Conservation (phyloP, 1,284 basidiomycete genomes). For the Moniliella sp. region DNA sequence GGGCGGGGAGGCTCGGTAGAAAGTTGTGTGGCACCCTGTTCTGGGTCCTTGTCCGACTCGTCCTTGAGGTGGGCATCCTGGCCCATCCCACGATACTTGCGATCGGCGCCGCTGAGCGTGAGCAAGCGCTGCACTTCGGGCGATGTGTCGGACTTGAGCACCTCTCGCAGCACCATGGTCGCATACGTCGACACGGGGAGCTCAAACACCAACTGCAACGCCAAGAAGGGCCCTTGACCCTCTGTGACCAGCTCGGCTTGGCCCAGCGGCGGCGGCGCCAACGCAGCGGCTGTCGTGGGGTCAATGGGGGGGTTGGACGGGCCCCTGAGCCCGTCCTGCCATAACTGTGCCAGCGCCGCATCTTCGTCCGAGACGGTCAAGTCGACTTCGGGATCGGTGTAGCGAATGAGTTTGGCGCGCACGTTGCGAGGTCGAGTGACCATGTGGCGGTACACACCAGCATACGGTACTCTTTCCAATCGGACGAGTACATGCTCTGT, state of each 20-base stretch:
- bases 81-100: slow-evolving; percentile 3
- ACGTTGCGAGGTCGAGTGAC: slow-evolving; percentile 61
- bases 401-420: slow-evolving; percentile 57
- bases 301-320: no score
- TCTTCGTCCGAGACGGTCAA: slow-evolving; percentile 89
- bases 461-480: slow-evolving; percentile 60
- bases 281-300: no score
- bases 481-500: slow-evolving; percentile 48
- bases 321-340: background rate
- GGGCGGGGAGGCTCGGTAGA: no score
- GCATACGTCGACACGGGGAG: slow-evolving; percentile 25
- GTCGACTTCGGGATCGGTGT: slow-evolving; percentile 75
- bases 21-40: no score
- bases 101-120: slow-evolving; percentile 15
- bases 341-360: slow-evolving; percentile 42
- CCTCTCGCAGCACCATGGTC: slow-evolving; percentile 27
- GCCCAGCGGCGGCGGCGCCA: slow-evolving; percentile 36
- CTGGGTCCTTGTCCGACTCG: no score
- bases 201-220: slow-evolving; percentile 18
- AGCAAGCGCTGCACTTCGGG: slow-evolving; percentile 13
- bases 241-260: background rate
- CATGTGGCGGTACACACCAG: slow-evolving; percentile 81
- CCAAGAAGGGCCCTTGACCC: slow-evolving; percentile 7
- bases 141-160: slow-evolving; percentile 25
- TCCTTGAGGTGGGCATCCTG: no score